Evolutionary conservation across 108 stramenopile genomes (phyloP).

Genomic region (Stephanodiscus minutulus): DNA sequence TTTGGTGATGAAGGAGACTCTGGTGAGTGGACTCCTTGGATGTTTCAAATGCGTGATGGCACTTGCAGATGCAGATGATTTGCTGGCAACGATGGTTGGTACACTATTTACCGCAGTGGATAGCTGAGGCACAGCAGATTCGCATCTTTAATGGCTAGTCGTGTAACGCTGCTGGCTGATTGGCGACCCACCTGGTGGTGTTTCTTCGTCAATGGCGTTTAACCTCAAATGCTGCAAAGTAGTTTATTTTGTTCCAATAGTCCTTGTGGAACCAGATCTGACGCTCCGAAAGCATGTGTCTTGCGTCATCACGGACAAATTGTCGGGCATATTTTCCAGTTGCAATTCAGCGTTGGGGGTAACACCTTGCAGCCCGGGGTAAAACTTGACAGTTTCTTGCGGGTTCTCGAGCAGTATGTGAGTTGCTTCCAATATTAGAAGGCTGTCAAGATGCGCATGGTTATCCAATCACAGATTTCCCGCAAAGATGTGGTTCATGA

Average conservation of each 20-base stretch:
- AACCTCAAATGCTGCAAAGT: neutral
- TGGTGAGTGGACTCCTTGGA: too few species aligned
- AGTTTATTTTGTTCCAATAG: neutral
- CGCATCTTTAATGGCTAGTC: too few species aligned
- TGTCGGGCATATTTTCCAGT: neutral
- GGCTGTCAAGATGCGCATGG: neutral
- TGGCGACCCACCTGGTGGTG: too few species aligned
- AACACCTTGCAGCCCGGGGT: neutral
- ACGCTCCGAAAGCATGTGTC: neutral
- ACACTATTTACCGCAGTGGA: too few species aligned
- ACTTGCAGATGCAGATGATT: neutral
- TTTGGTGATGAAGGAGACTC: too few species aligned
- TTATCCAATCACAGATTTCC: neutral
- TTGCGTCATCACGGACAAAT: neutral
- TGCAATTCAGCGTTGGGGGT: neutral
- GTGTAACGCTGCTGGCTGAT: too few species aligned
- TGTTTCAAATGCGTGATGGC: neutral
- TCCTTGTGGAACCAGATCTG: neutral
- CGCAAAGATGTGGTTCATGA: conserved; percentile 4
- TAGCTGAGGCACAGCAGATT: too few species aligned
- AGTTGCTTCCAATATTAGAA: neutral
- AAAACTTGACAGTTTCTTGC: neutral
- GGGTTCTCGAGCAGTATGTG: neutral
- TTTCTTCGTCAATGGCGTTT: neutral
- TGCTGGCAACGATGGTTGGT: too few species aligned